Base-by-base conservation (phyloP, 495 filamentous ascomycete genomes). In the Parathielavia appendiculata region DNA sequence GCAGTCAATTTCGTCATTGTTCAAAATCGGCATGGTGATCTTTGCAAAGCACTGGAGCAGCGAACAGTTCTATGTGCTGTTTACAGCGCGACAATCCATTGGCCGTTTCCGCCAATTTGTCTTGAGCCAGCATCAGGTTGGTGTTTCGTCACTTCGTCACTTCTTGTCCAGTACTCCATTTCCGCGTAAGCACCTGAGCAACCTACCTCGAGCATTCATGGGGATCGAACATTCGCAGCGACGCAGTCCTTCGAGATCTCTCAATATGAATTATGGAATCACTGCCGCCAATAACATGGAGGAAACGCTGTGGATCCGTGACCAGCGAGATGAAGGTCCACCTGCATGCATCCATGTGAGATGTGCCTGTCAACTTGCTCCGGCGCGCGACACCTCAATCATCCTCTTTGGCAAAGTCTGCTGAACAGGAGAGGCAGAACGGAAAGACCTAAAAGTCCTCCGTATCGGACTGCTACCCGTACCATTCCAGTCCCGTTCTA, bases 291-390 rank as follows among this genome's bases (percentile, higher is more conserved):
- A 56, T 56, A 13, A 20, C 6, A 54, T 54, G 51, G 16, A 30
- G 51, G 5, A 43, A 5, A 45, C 51, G 39, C 51, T 51, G 49
- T 17, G 9, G 9, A 41, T 43, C 30, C 39, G 49, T 22, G 49
- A 22, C 19, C 49, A 51, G 32, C 17, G 53, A 56, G 43, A 47
- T 56, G 43, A 39, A 20, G 39, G 43, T 7, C 26, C 53, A 30
- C 34, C 30, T 9, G 5, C n/a, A 30, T 39, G 43, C 53, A 56
- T 48, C 53, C 53, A 56, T 44, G 43, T 38, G 41, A 54, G 17
- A 13, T 4, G 2, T 20, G 14, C 34, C 11, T 19, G 17, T 19
- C 20, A 22, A n/a, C n/a, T n/a, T 53, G 22, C 43, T 32, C 39
- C 51, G 22, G 23, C 14, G 7, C 13, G 20, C 35, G 49, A 39